Evolutionary conservation across 768 basidiomycete species (phyloP).

Genomic region (Leccinum fibrillosum): DNA sequence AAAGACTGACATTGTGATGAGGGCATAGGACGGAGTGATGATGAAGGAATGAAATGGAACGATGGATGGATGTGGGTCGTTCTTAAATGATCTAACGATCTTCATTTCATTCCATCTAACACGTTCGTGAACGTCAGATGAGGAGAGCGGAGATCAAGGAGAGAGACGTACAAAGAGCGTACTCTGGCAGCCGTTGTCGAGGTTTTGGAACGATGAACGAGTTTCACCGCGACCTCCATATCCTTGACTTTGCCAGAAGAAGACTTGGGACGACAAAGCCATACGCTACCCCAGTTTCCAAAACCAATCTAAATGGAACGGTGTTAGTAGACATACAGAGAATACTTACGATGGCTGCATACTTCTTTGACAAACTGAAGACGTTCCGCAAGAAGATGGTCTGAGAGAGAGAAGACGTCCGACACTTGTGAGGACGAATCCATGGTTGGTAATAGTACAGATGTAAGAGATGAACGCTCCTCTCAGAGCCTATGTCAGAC

Average conservation of each 20-base stretch:
- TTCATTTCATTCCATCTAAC: slow-evolving; percentile 98
- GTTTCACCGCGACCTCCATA: slow-evolving; percentile 80
- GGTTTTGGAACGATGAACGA: slow-evolving; percentile 81
- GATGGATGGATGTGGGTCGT: slow-evolving; percentile 87
- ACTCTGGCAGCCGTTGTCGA: slow-evolving; percentile 88
- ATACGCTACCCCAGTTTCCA: slow-evolving; percentile 93
- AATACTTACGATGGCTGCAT: slow-evolving; percentile 8
- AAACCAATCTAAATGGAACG: slow-evolving; percentile 65
- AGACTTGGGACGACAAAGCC: slow-evolving; percentile 68
- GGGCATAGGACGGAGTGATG: slow-evolving; percentile 85
- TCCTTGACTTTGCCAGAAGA: slow-evolving; percentile 40
- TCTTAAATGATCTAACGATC: slow-evolving; percentile 80
- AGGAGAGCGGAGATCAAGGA: neutral
- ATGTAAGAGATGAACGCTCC: neutral
- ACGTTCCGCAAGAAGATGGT: slow-evolving; percentile 65
- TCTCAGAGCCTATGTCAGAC: neutral
- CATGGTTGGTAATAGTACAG: slow-evolving; percentile 31
- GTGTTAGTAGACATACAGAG: neutral
- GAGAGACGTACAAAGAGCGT: slow-evolving; percentile 65
- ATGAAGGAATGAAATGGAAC: slow-evolving; percentile 93
- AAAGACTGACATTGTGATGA: slow-evolving; percentile 81
- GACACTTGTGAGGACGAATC: slow-evolving; percentile 25
- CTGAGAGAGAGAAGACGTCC: slow-evolving; percentile 74
- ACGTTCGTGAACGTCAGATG: neutral
- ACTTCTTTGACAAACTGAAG: slow-evolving; percentile 78